A percentile compares a stretch with the other conserved stretches of the same genome.
phyloP scores from a whole-genome alignment of 352 stramenopile genomes.

The Phytophthora melonis region DNA sequence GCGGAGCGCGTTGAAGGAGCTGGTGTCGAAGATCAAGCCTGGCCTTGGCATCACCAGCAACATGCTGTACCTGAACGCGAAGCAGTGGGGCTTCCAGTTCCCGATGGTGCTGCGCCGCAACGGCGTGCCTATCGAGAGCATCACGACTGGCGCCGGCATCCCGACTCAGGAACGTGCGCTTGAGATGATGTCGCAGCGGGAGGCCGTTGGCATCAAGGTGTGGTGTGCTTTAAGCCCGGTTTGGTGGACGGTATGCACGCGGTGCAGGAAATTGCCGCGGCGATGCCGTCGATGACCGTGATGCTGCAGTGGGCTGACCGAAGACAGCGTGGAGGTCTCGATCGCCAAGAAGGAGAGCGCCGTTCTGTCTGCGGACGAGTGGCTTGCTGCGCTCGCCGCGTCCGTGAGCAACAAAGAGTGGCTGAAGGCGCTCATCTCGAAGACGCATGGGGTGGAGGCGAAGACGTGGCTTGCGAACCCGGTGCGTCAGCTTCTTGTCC shows the following conservation, averaged over 20 bases:
- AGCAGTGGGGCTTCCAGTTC: conserved; percentile 92
- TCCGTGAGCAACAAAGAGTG: conserved; percentile 56
- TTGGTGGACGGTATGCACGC: conserved; percentile 80
- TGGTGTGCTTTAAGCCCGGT: conserved; percentile 88
- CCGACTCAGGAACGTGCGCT: conserved; percentile 81
- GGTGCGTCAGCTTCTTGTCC: conserved; percentile 58
- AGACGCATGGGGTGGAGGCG: conserved; percentile 47
- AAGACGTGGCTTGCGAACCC: conserved; percentile 82
- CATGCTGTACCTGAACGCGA: conserved; percentile 92
- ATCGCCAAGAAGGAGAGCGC: conserved; percentile 35
- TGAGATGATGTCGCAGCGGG: conserved; percentile 81
- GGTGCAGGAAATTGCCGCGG: conserved; percentile 68
- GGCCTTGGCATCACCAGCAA: conserved; percentile 84
- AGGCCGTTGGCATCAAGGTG: conserved; percentile 77
- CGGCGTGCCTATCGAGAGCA: no score
- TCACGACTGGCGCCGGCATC: conserved; percentile 21
- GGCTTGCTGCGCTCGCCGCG: conserved; percentile 49
- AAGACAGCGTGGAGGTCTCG: conserved; percentile 35
- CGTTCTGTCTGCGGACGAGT: conserved; percentile 49
- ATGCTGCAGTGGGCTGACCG: neutral
- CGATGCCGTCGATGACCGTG: no score
- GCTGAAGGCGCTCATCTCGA: conserved; percentile 64
- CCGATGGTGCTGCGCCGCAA: conserved; percentile 60
- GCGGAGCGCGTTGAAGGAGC: conserved; percentile 52
- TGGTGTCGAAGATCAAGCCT: conserved; percentile 78